Evolutionary conservation across 2,329 filamentous ascomycete species (phyloP), one percentile per base, ranked within the genome.

Genomic region (Monilinia laxa): DNA sequence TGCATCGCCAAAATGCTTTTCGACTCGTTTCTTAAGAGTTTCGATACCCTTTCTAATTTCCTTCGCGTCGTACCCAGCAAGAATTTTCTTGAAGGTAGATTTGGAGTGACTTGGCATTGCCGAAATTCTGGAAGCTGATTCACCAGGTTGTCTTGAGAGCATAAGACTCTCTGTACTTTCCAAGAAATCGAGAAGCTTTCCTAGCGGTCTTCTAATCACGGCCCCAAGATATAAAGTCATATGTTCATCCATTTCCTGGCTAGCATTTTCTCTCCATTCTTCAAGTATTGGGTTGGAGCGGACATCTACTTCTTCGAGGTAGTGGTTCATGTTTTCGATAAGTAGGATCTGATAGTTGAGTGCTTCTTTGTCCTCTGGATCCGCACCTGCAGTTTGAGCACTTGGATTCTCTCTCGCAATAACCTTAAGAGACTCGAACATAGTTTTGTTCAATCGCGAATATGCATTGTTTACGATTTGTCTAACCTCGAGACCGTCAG

Each of bases 301-400:
- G 20, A 89, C 81, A 71, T 96, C 92, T 11, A 96, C 90, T 77
- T 97, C 93, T 76, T 98, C 93, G 14, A 95, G 82, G 79, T 96
- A 98, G 78, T 97, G 93, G 76, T 97, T 96, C 93, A 97, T 97
- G 78, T 99, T 99, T 78, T 99, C 94, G 72, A 99, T 98, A 64
- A 98, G 84, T 45, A 98, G 84, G 74, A 99, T 97, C 78, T 98
- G 93, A 80, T 96, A 97, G 80, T 98, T 98, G 68, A 99, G 85
- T 6, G 93, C 92, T 78, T 97, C 93, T 79, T 99, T 98, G 76
- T 98, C 95, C 77, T 98, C 95, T 0, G 86, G 85, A 73, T 91
- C 89, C 68, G 60, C 79, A 80, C 71, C 81, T 77, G 55, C 80
- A 77, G 71, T 82, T 77, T 69, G 81, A 77, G 67, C 76, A 67